These are phyloP conservation scores for Durotheca rogersii DNA, from an alignment of 495 filamentous ascomycete genomes.

Conservation along the genomic window DNA sequence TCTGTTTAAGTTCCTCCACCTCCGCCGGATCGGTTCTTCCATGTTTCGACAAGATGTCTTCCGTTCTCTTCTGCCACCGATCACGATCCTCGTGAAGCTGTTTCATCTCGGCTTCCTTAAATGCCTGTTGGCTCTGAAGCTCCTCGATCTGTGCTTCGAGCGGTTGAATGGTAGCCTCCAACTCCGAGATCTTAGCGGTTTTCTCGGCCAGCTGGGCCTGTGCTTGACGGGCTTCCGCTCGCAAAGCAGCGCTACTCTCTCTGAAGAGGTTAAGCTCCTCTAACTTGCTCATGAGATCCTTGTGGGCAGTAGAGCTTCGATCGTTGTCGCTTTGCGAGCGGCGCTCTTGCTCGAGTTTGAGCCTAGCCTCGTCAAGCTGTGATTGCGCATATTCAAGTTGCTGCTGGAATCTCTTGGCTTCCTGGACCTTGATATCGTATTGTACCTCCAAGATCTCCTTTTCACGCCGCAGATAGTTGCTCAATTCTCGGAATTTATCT, in stretches of 20 bases:
- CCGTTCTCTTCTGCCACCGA: slow-evolving; percentile 86
- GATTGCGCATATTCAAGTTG: slow-evolving; percentile 83
- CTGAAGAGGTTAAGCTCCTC: slow-evolving; percentile 93
- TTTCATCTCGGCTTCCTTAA: slow-evolving; percentile 80
- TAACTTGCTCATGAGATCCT: slow-evolving; percentile 87
- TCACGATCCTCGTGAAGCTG: slow-evolving; percentile 85
- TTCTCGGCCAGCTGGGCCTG: slow-evolving; percentile 74
- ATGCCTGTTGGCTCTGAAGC: slow-evolving; percentile 74
- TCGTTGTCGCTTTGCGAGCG: slow-evolving; percentile 71
- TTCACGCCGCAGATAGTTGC: slow-evolving; percentile 87
- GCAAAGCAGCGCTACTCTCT: slow-evolving; percentile 85
- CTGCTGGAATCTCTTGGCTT: slow-evolving; percentile 81
- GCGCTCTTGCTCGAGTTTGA: slow-evolving; percentile 87
- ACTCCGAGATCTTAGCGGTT: slow-evolving; percentile 67
- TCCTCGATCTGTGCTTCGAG: slow-evolving; percentile 75
- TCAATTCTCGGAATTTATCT: slow-evolving; percentile 78
- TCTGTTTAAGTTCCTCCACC: slow-evolving; percentile 77
- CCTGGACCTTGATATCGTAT: slow-evolving; percentile 81
- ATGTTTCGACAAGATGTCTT: slow-evolving; percentile 93
- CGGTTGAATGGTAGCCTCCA: slow-evolving; percentile 76
- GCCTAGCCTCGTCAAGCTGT: slow-evolving; percentile 79
- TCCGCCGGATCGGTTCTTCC: slow-evolving; percentile 92
- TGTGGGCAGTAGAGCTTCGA: slow-evolving; percentile 70
- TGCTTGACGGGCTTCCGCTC: slow-evolving; percentile 78
- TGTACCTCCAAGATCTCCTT: slow-evolving; percentile 98